Conservation (phyloP, 2,329 filamentous ascomycete species). For the Tricladium varicosporioides region DNA sequence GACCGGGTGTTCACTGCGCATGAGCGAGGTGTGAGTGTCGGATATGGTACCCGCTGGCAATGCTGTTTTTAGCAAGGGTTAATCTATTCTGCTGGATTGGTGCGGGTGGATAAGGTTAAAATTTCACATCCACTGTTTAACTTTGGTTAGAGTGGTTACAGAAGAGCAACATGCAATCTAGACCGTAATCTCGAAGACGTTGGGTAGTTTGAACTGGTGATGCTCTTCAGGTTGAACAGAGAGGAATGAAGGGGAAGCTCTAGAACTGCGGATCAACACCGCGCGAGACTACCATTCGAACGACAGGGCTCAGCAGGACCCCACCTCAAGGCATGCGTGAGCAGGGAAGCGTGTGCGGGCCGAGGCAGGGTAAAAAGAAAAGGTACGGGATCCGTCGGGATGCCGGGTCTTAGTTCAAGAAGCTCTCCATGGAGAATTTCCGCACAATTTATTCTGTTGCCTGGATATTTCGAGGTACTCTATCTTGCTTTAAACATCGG, state of each 20-base stretch:
- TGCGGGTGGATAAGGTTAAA: background rate
- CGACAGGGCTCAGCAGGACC: background rate
- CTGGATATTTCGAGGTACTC: no score
- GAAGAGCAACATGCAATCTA: no score
- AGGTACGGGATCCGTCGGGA: background rate
- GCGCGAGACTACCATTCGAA: background rate
- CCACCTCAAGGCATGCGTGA: background rate
- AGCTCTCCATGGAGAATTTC: no score
- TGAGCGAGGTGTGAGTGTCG: background rate
- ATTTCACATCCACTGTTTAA: background rate
- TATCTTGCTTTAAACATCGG: no score
- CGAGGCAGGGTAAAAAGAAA: background rate
- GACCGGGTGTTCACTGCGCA: background rate
- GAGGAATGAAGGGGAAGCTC: background rate
- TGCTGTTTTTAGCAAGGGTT: background rate
- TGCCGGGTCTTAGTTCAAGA: no score
- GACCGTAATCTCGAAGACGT: no score
- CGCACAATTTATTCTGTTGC: no score
- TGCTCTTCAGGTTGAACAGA: background rate
- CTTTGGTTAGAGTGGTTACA: background rate
- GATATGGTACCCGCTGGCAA: background rate
- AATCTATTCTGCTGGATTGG: background rate
- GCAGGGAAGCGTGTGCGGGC: background rate
- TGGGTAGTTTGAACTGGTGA: no score
- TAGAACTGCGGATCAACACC: background rate